Evolutionary conservation across 495 filamentous ascomycete species (phyloP).

Genomic region (Hyphodiscus hymeniophilus): DNA sequence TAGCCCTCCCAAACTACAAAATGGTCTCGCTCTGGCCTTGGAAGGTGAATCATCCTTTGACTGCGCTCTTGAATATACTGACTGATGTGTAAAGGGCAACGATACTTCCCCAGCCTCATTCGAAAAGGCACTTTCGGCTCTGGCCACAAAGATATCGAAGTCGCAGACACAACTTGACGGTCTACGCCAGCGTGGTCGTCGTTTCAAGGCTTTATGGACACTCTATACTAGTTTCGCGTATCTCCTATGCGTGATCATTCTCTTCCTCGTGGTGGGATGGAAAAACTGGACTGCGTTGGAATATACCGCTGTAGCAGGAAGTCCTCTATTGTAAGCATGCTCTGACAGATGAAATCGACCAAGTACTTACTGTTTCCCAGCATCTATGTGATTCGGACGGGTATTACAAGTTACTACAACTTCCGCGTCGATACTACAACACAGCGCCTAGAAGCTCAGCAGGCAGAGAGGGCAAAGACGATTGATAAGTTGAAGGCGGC

Average conservation of each 20-base stretch:
- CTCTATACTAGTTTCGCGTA: conserved; percentile 87
- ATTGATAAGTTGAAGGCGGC: conserved; percentile 91
- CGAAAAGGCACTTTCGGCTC: conserved; percentile 75
- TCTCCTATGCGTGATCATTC: conserved; percentile 71
- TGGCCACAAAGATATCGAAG: conserved; percentile 72
- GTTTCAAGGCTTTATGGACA: conserved; percentile 78
- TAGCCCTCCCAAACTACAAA: background rate
- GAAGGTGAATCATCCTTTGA: conserved; percentile 41
- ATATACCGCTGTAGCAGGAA: conserved; percentile 67
- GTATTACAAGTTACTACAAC: conserved; percentile 62
- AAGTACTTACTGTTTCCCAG: conserved; percentile 17
- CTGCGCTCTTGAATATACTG: conserved; percentile 11
- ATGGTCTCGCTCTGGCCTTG: conserved; percentile 86
- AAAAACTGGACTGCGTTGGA: conserved; percentile 65
- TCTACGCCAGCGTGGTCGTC: conserved; percentile 60
- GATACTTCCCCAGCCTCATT: conserved; percentile 84
- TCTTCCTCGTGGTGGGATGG: conserved; percentile 80
- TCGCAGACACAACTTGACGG: conserved; percentile 62
- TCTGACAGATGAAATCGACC: background rate
- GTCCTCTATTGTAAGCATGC: conserved; percentile 61
- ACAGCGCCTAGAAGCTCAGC: conserved; percentile 58
- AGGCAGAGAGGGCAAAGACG: conserved; percentile 71
- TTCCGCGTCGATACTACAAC: conserved; percentile 66
- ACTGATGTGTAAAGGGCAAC: conserved; percentile 50
- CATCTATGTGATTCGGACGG: conserved; percentile 28